A percentile compares a stretch with the other conserved stretches of the same genome.
These are phyloP conservation scores for Aspergillus uvarum DNA, from an alignment of 2,329 filamentous ascomycete genomes.

Conservation along the genomic window DNA sequence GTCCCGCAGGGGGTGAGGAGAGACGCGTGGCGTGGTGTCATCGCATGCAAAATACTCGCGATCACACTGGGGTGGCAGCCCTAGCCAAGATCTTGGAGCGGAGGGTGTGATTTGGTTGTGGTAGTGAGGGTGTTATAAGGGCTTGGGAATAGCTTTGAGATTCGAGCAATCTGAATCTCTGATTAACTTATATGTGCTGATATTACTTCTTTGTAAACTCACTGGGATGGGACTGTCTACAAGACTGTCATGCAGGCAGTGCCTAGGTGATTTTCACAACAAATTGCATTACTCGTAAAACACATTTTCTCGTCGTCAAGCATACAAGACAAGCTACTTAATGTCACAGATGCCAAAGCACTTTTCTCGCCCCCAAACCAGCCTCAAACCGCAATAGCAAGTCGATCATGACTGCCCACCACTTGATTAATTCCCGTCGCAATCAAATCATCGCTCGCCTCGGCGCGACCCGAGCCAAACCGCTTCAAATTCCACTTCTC, in stretches of 20 bases:
- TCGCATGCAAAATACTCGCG: constrained; percentile 74
- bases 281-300: too few species aligned
- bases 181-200: too few species aligned
- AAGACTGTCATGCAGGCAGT: too few species aligned
- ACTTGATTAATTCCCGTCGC: constrained; percentile 9
- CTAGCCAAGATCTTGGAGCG: background rate
- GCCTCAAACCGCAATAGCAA: constrained; percentile 12
- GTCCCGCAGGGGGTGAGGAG: constrained; percentile 15
- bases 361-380: background rate
- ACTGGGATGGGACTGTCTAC: too few species aligned
- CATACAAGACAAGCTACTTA: background rate
- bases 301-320: too few species aligned
- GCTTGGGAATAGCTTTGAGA: too few species aligned
- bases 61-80: constrained; percentile 67
- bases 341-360: background rate
- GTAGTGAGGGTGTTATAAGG: background rate
- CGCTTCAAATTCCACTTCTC: constrained; percentile 51
- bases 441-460: constrained; percentile 37
- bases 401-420: constrained; percentile 7
- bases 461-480: constrained; percentile 49
- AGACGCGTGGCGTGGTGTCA: constrained; percentile 70
- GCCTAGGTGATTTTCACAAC: too few species aligned
- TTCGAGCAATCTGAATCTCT: too few species aligned
- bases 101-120: background rate
- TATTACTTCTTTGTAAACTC: too few species aligned